Conservation (phyloP, 139 green algal species). For the Haematococcus lacustris region DNA sequence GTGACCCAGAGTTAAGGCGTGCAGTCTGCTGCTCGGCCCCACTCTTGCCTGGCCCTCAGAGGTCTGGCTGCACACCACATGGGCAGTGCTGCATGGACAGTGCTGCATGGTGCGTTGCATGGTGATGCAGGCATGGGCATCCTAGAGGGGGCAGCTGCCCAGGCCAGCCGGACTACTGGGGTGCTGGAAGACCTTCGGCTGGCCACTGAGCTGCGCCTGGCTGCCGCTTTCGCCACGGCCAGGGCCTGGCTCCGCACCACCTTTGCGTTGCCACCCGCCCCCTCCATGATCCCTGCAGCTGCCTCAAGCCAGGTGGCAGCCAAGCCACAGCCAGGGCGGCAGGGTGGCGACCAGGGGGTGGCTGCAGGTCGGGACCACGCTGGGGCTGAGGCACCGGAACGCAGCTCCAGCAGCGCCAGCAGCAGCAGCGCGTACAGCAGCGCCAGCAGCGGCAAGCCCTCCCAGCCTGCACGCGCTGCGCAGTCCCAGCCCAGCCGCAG, state of each 20-base stretch:
- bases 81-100: too few relatives aligned
- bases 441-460: too few relatives aligned
- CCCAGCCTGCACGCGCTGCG: too few relatives aligned
- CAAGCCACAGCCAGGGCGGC: neutral
- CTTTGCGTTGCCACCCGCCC: constrained; percentile 9
- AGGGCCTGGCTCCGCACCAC: constrained; percentile 24
- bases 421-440: too few relatives aligned
- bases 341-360: neutral
- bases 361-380: neutral
- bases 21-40: too few relatives aligned
- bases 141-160: too few relatives aligned
- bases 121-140: constrained; percentile 25
- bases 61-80: too few relatives aligned
- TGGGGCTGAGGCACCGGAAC: neutral
- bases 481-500: neutral
- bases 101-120: too few relatives aligned
- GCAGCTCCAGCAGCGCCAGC: neutral
- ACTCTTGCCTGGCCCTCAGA: too few relatives aligned
- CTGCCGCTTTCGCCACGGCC: constrained; percentile 32
- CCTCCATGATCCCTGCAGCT: neutral
- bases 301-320: neutral
- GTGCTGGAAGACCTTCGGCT: constrained; percentile 61
- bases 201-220: constrained; percentile 45
- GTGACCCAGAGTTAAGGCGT: too few relatives aligned
- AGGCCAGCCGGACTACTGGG: constrained; percentile 16